Evolutionary conservation across 805 yeast species (phyloP), one percentile per base, ranked within the genome.

Genomic region (Pichia sporocuriosa): DNA sequence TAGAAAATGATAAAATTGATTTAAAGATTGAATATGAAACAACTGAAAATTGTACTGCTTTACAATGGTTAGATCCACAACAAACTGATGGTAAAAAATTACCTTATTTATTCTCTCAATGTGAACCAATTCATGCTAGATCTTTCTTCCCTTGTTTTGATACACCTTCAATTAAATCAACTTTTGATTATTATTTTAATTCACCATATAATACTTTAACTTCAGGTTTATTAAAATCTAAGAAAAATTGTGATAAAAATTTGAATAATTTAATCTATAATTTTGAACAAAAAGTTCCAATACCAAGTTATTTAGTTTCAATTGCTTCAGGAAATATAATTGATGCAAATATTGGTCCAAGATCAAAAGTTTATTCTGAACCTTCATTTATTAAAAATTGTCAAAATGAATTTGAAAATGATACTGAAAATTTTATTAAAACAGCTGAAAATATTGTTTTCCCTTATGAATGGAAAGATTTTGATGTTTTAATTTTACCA

Each of bases 71-170:
- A 40, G 75, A 74, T n/a, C 77, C 80, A 27, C 77, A 70, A 40
- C 84, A 80, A 52, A 83, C 95, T 8, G 79, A 79, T 36, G 94
- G 89, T 15, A 75, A 79, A 46, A 73, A 72, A 32, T 68, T 69
- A 21, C 87, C 86, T 1, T 82, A 77, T 59, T 69, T 88, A 44
- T 88, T 87, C 60, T 85, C 96, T 10, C 96, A 88, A 63, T 76
- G 94, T 57, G 95, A 88, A 65, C 88, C 96, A 28, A 87, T 84
- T 49, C 96, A 88, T 56, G 93, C 95, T 6, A 73, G 96, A 55
- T 75, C 90, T 13, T 69, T 87, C 55, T 81, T 84, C 65, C 96
- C 96, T 8, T 84, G 87, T 54, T 88, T 88, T 57, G 96, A 88
- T 61, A 87, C 96, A 0, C 96, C 96, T 2, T 72, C 90, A 0